Base-by-base conservation (phyloP, 2,329 filamentous ascomycete genomes). In the Shiraia bambusicola region DNA sequence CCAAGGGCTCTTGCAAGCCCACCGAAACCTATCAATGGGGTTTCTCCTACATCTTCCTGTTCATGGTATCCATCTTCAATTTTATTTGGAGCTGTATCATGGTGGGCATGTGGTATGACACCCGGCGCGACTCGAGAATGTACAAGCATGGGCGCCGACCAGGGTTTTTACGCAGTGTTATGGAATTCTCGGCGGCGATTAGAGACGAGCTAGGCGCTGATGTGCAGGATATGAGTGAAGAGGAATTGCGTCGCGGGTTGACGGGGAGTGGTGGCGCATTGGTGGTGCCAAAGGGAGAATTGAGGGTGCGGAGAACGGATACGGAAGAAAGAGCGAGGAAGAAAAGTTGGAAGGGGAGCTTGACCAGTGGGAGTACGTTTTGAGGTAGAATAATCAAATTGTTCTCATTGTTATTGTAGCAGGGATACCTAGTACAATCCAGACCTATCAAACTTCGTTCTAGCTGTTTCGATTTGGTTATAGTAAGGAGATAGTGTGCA, bases 41-140 rank as follows among this genome's bases (percentile, higher is more conserved):
- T 1, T 66, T 66, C 37, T 66, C 62, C 0, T 66, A 66, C 43
- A 64, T 65, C 7, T 66, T 66, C 40, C 45, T 66, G 6, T 65
- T 65, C 48, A 63, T 63, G 60, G 47, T 66, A 0, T 55, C 53
- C 8, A 65, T 65, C 4, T 65, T 65, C 45, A 63, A 64, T 30
- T 66, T 63, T 34, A 31, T 65, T 16, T 66, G 63, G 61, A 40
- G 46, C 6, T 58, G 55, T 13, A 63, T 63, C n/a, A 61, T 63
- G 58, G 51, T 59, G 1, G 55, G 56, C 4, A 64, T 65, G 59
- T 66, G 63, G 63, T 32, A 61, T 1, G 63, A 66, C 33, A 63
- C 59, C 9, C 36, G 42, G n/a, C 45, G 54, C 4, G 49, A 49
- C 9, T 61, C 55, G 11, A 42, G 54, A n/a, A 62, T 65, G 57